These are phyloP conservation scores for Eucalyptus brandiana DNA, from an alignment of 345 rosid species.

Conservation along the genomic window DNA sequence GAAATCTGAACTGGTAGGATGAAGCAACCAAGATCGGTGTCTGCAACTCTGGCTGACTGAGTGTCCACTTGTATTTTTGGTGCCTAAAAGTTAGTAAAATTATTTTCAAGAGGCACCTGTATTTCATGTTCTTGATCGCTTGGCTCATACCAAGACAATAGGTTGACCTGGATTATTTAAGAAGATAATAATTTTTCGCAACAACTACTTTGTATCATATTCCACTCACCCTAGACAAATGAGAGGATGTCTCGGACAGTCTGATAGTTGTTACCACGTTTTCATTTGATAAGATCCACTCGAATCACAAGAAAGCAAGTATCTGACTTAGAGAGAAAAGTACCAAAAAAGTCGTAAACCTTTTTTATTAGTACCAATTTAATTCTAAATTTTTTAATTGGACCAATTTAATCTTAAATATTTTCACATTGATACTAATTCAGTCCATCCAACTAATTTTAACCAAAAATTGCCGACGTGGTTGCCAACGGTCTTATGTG, in stretches of 20 bases:
- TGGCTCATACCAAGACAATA: neutral
- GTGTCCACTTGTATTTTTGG: neutral
- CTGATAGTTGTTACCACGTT: neutral
- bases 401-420: fast-evolving
- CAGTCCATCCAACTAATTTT: no score
- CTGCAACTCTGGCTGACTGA: neutral
- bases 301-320: neutral
- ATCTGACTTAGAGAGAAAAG: neutral
- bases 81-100: neutral
- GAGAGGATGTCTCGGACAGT: neutral
- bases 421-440: no score
- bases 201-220: neutral
- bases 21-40: neutral
- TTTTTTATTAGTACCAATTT: no score
- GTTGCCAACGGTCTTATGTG: no score
- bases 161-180: neutral
- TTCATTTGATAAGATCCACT: neutral
- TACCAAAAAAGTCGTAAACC: no score
- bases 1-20: neutral
- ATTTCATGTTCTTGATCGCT: neutral
- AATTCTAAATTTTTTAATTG: no score
- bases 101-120: neutral
- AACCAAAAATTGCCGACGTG: fast-evolving
- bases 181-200: neutral
- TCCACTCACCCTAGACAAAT: neutral